Conservation (phyloP, 2,329 filamentous ascomycete species). For the Penicillium sp. region DNA sequence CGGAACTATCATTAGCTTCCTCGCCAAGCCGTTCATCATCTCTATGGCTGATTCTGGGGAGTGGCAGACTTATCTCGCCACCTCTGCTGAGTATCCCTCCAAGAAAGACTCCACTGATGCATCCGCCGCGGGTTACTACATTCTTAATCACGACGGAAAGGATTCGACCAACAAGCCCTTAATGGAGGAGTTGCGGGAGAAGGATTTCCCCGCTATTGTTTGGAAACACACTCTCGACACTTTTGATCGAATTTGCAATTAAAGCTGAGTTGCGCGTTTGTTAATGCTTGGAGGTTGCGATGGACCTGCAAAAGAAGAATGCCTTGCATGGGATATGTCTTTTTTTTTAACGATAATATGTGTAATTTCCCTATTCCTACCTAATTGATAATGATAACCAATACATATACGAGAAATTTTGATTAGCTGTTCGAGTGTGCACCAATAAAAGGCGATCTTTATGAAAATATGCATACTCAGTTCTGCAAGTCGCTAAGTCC, state of each 20-base stretch:
- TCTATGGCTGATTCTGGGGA: background rate
- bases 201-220: background rate
- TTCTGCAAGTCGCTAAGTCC: background rate
- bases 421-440: no score
- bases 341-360: no score
- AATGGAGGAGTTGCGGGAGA: background rate
- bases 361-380: no score
- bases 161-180: constrained; percentile 1
- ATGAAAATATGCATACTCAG: background rate
- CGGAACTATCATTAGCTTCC: background rate
- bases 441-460: no score
- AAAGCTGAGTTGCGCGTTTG: background rate
- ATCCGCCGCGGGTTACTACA: background rate
- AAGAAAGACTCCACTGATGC: background rate
- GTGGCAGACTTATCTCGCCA: background rate
- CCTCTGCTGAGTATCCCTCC: background rate
- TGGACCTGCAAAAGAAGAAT: no score
- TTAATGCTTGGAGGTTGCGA: no score
- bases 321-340: no score
- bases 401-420: no score
- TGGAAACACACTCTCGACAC: constrained; percentile 1
- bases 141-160: constrained; percentile 2
- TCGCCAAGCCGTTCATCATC: background rate
- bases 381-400: no score
- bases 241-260: background rate